Percentiles rank a stretch among this genome's conserved stretches.
These are phyloP conservation scores for Priceomyces haplophilus DNA, from an alignment of 805 yeast species.

Conservation along the genomic window DNA sequence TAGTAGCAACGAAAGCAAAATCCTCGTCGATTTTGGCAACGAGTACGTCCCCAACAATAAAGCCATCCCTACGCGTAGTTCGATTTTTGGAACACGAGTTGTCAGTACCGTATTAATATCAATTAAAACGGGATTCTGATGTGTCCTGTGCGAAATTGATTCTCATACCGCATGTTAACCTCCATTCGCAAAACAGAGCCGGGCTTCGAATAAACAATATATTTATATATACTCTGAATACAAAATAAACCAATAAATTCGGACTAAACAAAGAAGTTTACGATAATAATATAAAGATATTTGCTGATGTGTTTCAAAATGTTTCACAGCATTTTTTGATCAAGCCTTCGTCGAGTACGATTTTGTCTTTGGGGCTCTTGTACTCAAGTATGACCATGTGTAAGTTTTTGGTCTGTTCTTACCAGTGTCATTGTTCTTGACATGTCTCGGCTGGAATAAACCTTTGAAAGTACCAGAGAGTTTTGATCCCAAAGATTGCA, in stretches of 20 bases:
- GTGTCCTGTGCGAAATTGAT: not conserved
- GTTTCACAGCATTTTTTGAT: not conserved
- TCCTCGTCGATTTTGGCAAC: conserved; percentile 48
- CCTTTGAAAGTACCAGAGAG: conserved; percentile 50
- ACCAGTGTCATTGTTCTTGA: conserved; percentile 82
- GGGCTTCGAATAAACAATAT: conserved; percentile 2
- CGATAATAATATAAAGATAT: too few species aligned
- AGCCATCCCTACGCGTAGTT: conserved; percentile 7
- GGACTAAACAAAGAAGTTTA: conserved; percentile 1
- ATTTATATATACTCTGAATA: not conserved
- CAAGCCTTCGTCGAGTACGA: conserved; percentile 38
- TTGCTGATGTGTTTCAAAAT: not conserved
- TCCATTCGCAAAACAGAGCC: too few species aligned
- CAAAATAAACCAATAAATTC: conserved; percentile 2
- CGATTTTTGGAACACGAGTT: not conserved
- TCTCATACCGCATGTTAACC: too few species aligned
- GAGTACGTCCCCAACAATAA: conserved; percentile 11
- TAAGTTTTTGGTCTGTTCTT: conserved; percentile 32
- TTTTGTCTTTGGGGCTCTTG: conserved; percentile 14
- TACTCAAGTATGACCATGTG: conserved; percentile 46
- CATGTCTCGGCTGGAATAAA: conserved; percentile 85
- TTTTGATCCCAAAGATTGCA: conserved; percentile 25
- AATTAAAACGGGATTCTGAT: not conserved
- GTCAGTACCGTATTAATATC: not conserved
- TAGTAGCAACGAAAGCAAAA: conserved; percentile 39